phyloP scores from a whole-genome alignment of 2,329 filamentous ascomycete species.

The Claviceps arundinis region DNA sequence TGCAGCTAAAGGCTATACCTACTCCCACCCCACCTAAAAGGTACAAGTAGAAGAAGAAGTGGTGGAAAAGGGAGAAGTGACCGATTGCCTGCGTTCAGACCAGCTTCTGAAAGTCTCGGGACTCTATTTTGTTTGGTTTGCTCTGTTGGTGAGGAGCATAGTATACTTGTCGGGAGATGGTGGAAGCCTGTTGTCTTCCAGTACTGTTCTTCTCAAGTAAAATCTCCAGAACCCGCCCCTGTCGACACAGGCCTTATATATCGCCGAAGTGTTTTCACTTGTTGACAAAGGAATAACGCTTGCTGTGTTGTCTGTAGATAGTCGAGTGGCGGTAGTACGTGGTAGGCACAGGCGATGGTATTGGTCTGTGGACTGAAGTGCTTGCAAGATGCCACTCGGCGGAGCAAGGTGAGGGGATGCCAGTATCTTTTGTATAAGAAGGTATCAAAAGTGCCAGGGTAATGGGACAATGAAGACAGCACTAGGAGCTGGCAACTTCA shows the following conservation, averaged over 20 bases:
- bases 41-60: background rate
- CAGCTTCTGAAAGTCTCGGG: background rate
- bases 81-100: background rate
- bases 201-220: background rate
- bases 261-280: background rate
- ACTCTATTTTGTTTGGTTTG: background rate
- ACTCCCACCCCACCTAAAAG: conserved; percentile 18
- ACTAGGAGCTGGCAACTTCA: conserved; percentile 5
- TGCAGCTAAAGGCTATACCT: conserved; percentile 26
- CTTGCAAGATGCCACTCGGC: background rate
- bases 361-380: background rate
- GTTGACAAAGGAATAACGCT: background rate
- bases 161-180: background rate
- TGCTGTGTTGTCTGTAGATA: background rate
- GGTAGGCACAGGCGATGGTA: background rate
- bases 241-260: background rate
- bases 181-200: background rate
- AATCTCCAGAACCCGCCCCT: background rate
- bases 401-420: conserved; percentile 5
- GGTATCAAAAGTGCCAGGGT: conserved; percentile 12
- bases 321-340: background rate
- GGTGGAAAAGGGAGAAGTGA: background rate
- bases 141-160: background rate
- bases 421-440: conserved; percentile 17
- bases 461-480: conserved; percentile 8